Evolutionary conservation across 2,329 filamentous ascomycete species (phyloP).

Genomic region (Arthrobotrys entomopaga): DNA sequence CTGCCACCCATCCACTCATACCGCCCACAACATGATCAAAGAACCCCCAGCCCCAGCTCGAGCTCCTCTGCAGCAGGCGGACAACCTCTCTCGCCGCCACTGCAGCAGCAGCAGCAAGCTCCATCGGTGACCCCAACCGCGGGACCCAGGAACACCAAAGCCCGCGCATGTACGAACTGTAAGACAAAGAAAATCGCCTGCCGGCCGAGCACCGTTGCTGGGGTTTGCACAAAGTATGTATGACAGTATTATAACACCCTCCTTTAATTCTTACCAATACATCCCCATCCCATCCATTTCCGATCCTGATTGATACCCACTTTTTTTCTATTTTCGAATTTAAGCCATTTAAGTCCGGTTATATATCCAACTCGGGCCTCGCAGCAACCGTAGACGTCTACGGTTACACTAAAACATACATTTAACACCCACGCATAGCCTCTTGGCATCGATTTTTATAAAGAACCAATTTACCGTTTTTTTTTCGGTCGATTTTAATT

Average conservation of each 20-base stretch:
- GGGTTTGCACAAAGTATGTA: constrained; percentile 50
- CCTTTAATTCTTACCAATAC: constrained; percentile 1
- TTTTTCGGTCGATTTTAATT: not conserved
- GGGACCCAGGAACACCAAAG: constrained; percentile 45
- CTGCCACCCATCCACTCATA: constrained; percentile 52
- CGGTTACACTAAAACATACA: not conserved
- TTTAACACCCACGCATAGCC: not conserved
- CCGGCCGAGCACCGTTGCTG: constrained; percentile 40
- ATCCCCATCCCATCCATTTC: not conserved
- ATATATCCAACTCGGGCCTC: constrained; percentile 4
- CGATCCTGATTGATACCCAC: constrained; percentile 1
- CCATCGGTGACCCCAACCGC: constrained; percentile 28
- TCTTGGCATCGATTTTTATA: constrained; percentile 7
- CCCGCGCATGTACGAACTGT: constrained; percentile 52
- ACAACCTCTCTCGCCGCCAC: constrained; percentile 49
- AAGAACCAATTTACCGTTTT: not conserved
- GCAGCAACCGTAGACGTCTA: constrained; percentile 35
- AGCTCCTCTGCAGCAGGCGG: constrained; percentile 28
- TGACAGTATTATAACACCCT: not conserved
- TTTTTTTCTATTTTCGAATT: not conserved
- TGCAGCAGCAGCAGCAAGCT: constrained; percentile 23
- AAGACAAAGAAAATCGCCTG: constrained; percentile 55
- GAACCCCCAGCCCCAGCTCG: constrained; percentile 12
- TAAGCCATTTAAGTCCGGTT: constrained; percentile 4
- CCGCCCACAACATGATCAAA: constrained; percentile 31